Evolutionary conservation across 345 rosid species (phyloP).

Genomic region (Acer negundo): DNA sequence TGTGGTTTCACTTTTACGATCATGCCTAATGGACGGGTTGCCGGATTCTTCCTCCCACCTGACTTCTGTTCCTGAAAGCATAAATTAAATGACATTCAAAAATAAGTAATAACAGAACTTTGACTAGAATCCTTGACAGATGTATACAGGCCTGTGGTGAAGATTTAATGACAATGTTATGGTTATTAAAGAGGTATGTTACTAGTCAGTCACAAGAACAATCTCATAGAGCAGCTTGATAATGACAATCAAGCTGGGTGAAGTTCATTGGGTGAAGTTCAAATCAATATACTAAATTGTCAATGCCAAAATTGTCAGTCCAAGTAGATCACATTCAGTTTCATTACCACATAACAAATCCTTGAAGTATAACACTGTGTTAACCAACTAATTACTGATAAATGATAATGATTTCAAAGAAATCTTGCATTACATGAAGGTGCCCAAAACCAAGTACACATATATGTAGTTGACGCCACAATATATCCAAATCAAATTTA

Average conservation of each 20-base stretch:
- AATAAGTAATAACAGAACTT: neutral
- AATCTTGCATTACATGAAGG: neutral
- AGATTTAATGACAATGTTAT: neutral
- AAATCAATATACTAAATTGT: neutral
- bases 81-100: conserved; percentile 1
- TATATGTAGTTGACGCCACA: neutral
- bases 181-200: neutral
- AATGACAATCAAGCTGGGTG: neutral
- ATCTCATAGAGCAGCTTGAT: neutral
- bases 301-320: no score
- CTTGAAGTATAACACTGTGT: neutral
- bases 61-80: conserved; percentile 51
- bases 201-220: neutral
- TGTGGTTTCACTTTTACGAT: conserved; percentile 78
- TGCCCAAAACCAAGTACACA: neutral
- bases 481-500: neutral
- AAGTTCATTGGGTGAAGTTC: neutral
- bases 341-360: neutral
- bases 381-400: neutral
- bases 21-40: conserved; percentile 57
- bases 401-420: neutral
- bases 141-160: neutral
- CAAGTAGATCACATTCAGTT: neutral
- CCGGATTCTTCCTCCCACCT: conserved; percentile 56
- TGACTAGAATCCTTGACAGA: neutral